These are phyloP conservation scores for Polychytrium aggregatum DNA, from an alignment of 192 early-diverging fungal genomes.

Conservation along the genomic window DNA sequence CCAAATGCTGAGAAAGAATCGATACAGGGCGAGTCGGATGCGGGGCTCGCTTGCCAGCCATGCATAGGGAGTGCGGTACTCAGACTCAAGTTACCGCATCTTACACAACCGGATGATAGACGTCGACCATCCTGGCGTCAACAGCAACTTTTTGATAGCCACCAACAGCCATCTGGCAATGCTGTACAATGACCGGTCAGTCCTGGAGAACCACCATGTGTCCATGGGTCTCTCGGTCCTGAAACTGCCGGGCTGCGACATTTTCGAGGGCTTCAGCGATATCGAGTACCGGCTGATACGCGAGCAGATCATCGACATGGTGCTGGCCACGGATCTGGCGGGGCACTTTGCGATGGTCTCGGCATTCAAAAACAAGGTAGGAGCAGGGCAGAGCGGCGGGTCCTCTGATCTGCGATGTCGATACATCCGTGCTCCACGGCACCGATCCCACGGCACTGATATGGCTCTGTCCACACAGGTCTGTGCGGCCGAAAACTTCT, in stretches of 20 bases:
- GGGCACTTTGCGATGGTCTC: constrained; percentile 44
- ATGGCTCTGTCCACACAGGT: too few relatives aligned
- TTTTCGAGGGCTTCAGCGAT: constrained; percentile 17
- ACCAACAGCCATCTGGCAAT: constrained; percentile 32
- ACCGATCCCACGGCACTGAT: too few relatives aligned
- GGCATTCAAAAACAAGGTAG: constrained; percentile 45
- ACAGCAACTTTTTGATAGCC: constrained; percentile 37
- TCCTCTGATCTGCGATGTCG: too few relatives aligned
- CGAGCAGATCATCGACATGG: constrained; percentile 31
- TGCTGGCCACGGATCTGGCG: constrained; percentile 45
- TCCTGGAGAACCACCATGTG: constrained; percentile 37
- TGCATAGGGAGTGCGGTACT: too few relatives aligned
- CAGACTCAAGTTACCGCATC: too few relatives aligned
- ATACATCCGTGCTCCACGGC: too few relatives aligned
- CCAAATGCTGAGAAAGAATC: too few relatives aligned
- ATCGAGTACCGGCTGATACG: constrained; percentile 23
- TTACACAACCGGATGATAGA: constrained; percentile 23
- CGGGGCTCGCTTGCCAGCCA: too few relatives aligned
- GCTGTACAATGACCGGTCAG: constrained; percentile 41
- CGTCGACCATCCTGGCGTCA: constrained; percentile 34
- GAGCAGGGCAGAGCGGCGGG: too few relatives aligned
- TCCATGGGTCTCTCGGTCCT: constrained; percentile 33
- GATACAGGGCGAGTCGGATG: too few relatives aligned
- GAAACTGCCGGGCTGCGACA: constrained; percentile 17
- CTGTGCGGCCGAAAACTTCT: too few relatives aligned